These are phyloP conservation scores for Cladosporium sp. DNA, from an alignment of 2,329 filamentous ascomycete species.

Conservation along the genomic window DNA sequence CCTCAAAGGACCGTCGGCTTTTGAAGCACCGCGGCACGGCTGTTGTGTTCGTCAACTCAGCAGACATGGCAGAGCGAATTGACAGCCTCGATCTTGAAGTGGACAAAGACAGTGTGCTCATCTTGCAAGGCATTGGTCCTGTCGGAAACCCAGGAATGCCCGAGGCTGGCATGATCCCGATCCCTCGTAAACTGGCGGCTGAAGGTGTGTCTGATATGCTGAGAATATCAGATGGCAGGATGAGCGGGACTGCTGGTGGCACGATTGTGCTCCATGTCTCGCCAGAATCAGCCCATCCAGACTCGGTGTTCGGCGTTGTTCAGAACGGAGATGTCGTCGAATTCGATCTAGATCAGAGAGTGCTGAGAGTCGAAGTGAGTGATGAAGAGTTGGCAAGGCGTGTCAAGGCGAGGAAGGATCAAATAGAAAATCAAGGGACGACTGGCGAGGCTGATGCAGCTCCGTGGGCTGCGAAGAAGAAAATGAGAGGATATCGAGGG, in stretches of 20 bases:
- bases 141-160: conserved; percentile 58
- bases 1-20: conserved; percentile 51
- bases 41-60: conserved; percentile 52
- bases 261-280: conserved; percentile 58
- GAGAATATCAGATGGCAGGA: conserved; percentile 56
- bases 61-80: conserved; percentile 50
- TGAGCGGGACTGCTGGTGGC: conserved; percentile 59
- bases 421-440: conserved; percentile 27
- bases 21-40: conserved; percentile 50
- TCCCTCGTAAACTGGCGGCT: conserved; percentile 49
- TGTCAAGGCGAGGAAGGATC: conserved; percentile 37
- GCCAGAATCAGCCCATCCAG: conserved; percentile 53
- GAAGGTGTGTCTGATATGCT: conserved; percentile 57
- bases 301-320: conserved; percentile 52
- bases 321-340: conserved; percentile 52
- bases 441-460: conserved; percentile 26
- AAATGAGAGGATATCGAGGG: conserved; percentile 59
- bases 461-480: conserved; percentile 31
- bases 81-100: conserved; percentile 50
- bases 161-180: conserved; percentile 55
- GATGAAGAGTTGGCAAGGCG: conserved; percentile 46
- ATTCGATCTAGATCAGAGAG: conserved; percentile 48
- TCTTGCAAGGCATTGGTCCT: conserved; percentile 54
- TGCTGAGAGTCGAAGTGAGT: conserved; percentile 45
- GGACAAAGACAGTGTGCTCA: conserved; percentile 48